Evolutionary conservation across 1,284 basidiomycete species (phyloP), one percentile per base, ranked within the genome.

Genomic region (Wallemia ichthyophaga): DNA sequence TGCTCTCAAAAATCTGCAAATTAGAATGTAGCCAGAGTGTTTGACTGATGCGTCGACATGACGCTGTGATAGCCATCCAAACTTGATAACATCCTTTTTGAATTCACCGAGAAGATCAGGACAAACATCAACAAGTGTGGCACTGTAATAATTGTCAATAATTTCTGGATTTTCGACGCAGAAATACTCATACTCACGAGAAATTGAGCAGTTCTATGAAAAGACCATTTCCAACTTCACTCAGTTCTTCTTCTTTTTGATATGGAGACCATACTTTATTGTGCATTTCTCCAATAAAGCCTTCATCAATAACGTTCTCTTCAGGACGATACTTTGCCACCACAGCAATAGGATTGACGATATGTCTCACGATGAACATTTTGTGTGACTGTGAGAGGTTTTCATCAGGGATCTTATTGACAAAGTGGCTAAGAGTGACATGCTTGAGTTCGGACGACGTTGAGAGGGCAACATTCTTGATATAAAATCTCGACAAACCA

Each of bases 41-140:
- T 91, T 94, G 65, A 96, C 87, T 3, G 91, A 81, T 1, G 83
- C 78, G 67, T 95, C 91, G 56, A 91, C 86, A 59, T 76, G 79
- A 76, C 79, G 64, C 94, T 83, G 65, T 48, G 83, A 85, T 66
- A 83, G 78, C 89, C 89, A 96, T 15, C 88, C 86, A 61, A 86
- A 85, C 69, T 85, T 89, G 74, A 98, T 92, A 62, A 96, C 82
- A 64, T 94, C 88, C 69, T 92, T 95, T 69, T 85, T 81, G 48
- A 79, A 78, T 58, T 87, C 82, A 61, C 79, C 80, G 55, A 95
- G 75, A 27, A 85, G 71, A 26, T 80, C 73, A 1, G 81, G 77
- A 64, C 85, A 89, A 66, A 84, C 76, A 64, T 92, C 83, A 13
- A 98, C 82, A 61, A 99, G 76, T 56, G 89, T 75, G 0, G 85